Conservation (phyloP, 305 asterid species). For the Nicotiana rustica region DNA sequence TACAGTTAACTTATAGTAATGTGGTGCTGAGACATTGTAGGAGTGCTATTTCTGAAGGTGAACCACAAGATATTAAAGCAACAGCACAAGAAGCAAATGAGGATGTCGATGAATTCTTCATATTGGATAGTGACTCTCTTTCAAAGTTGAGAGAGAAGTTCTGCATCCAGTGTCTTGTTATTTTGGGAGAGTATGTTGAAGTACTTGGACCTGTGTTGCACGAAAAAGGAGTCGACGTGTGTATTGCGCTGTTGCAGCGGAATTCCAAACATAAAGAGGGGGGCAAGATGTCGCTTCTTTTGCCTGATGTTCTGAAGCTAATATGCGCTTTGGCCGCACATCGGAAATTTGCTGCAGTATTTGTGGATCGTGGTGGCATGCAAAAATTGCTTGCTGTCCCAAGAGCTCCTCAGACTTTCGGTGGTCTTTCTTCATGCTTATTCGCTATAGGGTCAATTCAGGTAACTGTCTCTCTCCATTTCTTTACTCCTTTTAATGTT, state of each 20-base stretch:
- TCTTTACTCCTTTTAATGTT: neutral
- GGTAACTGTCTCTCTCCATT: constrained; percentile 53
- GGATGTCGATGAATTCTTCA: constrained; percentile 66
- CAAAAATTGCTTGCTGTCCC: constrained; percentile 86
- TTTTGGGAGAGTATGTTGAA: constrained; percentile 97
- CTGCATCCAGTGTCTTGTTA: constrained; percentile 90
- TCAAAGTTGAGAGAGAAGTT: constrained; percentile 89
- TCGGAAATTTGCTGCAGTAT: constrained; percentile 90
- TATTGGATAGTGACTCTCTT: constrained; percentile 71
- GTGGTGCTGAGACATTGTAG: constrained; percentile 49
- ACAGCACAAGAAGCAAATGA: constrained; percentile 63
- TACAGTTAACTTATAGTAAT: constrained; percentile 11
- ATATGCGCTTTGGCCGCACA: constrained; percentile 97
- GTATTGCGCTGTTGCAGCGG: constrained; percentile 82
- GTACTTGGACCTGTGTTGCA: constrained; percentile 99
- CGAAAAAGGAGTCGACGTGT: constrained; percentile 98
- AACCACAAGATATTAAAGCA: constrained; percentile 59
- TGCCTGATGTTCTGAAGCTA: constrained; percentile 90
- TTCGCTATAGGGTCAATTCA: constrained; percentile 92
- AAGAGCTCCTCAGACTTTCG: constrained; percentile 73
- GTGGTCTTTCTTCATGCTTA: constrained; percentile 94
- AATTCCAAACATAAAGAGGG: constrained; percentile 74
- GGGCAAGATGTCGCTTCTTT: constrained; percentile 52
- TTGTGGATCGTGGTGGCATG: constrained; percentile 97
- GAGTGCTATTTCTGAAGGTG: constrained; percentile 60